Base-by-base conservation (phyloP, 2,329 filamentous ascomycete species). In the Penicillium aurantiogriseum region DNA sequence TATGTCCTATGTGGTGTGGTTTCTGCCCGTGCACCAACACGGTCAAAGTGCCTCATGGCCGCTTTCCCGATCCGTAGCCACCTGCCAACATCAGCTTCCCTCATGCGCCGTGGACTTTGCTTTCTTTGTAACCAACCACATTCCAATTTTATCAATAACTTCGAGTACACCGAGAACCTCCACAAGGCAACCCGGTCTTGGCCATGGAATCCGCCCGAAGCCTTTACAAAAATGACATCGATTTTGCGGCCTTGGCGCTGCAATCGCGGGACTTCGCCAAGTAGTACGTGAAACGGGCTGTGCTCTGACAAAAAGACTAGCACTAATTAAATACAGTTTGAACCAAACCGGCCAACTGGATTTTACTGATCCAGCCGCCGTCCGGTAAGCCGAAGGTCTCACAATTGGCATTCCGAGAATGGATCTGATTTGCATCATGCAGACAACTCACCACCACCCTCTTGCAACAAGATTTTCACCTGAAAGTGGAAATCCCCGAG, bases 361-460 rank as follows among this genome's bases (percentile, higher is more conserved):
- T 75, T 97, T 97, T 67, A 87, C 85, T 51, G 83, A 96, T 67
- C 88, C 92, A 5, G 77, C 81, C 49, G 85, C 90, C 23, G 85
- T 96, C 9, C 84, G 89, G 84, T 92, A 87, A 65, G 70, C 10
- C 13, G 56, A 11, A 52, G 25, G 25, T 31, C 5, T 44, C 21
- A 17, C 6, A 17, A 29, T 36, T 48, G 19, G 6, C 29, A 36
- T 43, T 10, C 23, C 5, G 11, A 42, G 15, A 42, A 29, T 56
- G 59, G 51, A 66, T 29, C 52, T 59, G 36, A 62, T 51, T 51
- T 43, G 8, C 35, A 46, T 21, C 27, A 40, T 36, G 36, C 59
- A 85, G 83, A 65, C 77, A 83, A 65, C 80, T 97, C 48, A 95
- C 92, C 11, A 92, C 89, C 69, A 87, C 88, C 19, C 80, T 97